A percentile compares a stretch with the other conserved stretches of the same genome.
Conservation (phyloP, 257 asterid species). For the Eustoma russellianum region DNA sequence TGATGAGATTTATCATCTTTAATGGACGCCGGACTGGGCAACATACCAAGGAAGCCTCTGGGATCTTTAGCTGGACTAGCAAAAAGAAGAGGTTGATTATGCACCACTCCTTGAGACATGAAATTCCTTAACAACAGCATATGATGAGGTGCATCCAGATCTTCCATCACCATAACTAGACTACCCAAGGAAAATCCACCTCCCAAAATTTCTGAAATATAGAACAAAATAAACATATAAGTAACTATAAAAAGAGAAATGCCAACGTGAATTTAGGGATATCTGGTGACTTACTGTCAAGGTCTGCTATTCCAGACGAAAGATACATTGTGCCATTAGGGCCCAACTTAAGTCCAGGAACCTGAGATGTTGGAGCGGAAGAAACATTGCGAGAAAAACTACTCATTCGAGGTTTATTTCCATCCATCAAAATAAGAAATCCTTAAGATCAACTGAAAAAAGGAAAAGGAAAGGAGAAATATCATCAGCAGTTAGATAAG, state of each 20-base stretch:
- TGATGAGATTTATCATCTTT: constrained; percentile 61
- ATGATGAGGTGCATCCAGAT: constrained; percentile 94
- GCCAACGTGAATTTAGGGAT: not conserved
- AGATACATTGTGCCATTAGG: constrained; percentile 77
- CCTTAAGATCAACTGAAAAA: too few species aligned
- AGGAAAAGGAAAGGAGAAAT: too few species aligned
- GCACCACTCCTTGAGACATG: constrained; percentile 92
- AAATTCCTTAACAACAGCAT: constrained; percentile 92
- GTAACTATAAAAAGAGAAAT: too few species aligned
- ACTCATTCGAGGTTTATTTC: constrained; percentile 51
- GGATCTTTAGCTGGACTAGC: constrained; percentile 92
- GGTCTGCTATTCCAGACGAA: constrained; percentile 85
- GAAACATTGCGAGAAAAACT: constrained; percentile 78
- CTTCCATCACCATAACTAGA: constrained; percentile 88
- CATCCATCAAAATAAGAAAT: constrained; percentile 33
- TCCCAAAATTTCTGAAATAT: constrained; percentile 65
- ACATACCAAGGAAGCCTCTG: constrained; percentile 84
- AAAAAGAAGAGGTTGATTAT: constrained; percentile 74
- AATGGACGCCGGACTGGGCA: constrained; percentile 58
- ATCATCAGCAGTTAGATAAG: too few species aligned
- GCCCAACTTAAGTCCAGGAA: constrained; percentile 85
- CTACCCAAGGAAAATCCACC: constrained; percentile 92
- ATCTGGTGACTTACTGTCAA: constrained; percentile 55
- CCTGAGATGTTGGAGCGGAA: constrained; percentile 36
- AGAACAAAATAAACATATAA: too few species aligned